Evolutionary conservation across 192 early-diverging fungal genomes (phyloP), one percentile per base, ranked within the genome.

Genomic region (Coemansia asiatica): DNA sequence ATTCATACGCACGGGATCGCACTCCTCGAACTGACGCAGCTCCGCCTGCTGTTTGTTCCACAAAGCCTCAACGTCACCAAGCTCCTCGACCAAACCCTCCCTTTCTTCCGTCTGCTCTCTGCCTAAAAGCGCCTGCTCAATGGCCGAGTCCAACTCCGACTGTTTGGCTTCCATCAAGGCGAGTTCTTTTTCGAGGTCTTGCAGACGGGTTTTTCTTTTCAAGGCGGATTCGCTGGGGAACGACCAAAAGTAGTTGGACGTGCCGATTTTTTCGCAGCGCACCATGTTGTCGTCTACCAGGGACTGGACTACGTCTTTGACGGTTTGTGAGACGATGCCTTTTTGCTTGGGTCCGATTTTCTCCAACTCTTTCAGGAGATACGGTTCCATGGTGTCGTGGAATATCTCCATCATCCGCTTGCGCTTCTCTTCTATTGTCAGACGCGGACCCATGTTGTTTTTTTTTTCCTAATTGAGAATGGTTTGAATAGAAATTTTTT

Each of bases 181-280:
- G 27, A 88, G 53, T 35, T 87, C 85, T 1, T 76, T 66, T 58
- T 79, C 72, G 15, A 90, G 61, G 1, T 76, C 82, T 23, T 79
- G 70, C 8, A 89, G 64, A 28, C 82, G 85, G 50, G 74, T 70
- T 36, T 84, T 76, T 63, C 84, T 79, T 31, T 71, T 69, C 25
- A 82, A 61, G 0, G 80, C 80, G 56, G 87, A 85, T 16, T 88
- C 84, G 59, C 87, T 88, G 4, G 92, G 92, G 66, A 92, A 96
- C n/a, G 91, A 87, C 94, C 94, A 96, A 68, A 79, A 96, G 66
- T 90, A 96, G 66, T 96, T 96, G 21, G 92, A 93, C 16, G 88
- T 88, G 4, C 92, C 94, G 56, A 96, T 93, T 72, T 93, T 96
- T 61, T 96, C 94, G 22, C 74, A 74, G 23, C 83, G 85, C 10